These are phyloP conservation scores for Pilasporangium apinafurcum DNA, from an alignment of 352 stramenopile genomes.

Conservation along the genomic window DNA sequence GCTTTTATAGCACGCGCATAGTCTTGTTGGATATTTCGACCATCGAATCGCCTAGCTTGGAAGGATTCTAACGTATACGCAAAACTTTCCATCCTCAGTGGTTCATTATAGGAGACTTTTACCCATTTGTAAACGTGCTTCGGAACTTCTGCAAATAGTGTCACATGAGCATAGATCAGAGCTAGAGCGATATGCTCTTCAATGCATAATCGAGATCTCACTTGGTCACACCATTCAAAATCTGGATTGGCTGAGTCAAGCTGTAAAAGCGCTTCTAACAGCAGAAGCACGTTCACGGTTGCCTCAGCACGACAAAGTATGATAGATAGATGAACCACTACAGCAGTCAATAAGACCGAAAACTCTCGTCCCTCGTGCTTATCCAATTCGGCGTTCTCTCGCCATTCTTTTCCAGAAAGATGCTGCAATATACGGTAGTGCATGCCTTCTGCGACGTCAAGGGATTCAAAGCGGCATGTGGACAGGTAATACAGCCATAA, in stretches of 20 bases:
- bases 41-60: neutral
- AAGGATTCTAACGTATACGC: conserved; percentile 4
- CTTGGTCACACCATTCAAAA: conserved; percentile 6
- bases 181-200: neutral
- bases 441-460: conserved; percentile 3
- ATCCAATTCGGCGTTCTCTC: too few relatives aligned
- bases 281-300: neutral
- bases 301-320: conserved; percentile 4
- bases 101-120: conserved; percentile 1
- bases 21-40: too few relatives aligned
- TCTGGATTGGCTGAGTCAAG: neutral
- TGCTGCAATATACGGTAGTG: conserved; percentile 8
- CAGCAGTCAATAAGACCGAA: conserved; percentile 5
- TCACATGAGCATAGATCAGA: conserved; percentile 7
- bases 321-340: conserved; percentile 11
- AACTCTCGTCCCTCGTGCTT: neutral
- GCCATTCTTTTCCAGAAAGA: conserved; percentile 1
- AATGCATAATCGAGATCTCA: conserved; percentile 2
- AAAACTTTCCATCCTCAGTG: conserved; percentile 2
- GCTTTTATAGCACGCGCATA: neutral
- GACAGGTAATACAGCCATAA: conserved; percentile 24
- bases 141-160: conserved; percentile 7
- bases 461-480: conserved; percentile 5
- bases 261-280: conserved; percentile 5
- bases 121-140: conserved; percentile 8